phyloP scores from a whole-genome alignment of 2,329 filamentous ascomycete species.

The Calycina herbarum region DNA sequence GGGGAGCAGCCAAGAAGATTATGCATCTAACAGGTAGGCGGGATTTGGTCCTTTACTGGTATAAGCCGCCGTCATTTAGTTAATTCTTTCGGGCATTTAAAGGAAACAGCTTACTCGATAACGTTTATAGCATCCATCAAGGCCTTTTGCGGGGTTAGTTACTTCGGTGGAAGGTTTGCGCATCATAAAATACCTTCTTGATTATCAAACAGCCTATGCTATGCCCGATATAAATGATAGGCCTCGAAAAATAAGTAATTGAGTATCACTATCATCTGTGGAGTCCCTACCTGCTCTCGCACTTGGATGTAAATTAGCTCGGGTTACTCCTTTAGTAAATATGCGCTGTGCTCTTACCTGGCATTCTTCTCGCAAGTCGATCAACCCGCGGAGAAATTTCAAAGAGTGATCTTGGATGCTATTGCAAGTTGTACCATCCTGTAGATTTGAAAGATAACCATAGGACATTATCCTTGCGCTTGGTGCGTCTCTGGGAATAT shows the following conservation, averaged over 20 bases:
- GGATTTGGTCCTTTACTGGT: background rate
- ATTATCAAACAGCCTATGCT: conserved; percentile 41
- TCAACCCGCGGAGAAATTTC: conserved; percentile 27
- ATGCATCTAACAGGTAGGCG: conserved; percentile 19
- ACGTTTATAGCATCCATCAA: no score
- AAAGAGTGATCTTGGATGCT: background rate
- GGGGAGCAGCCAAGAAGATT: conserved; percentile 33
- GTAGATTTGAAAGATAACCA: background rate
- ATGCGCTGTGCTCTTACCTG: conserved; percentile 3
- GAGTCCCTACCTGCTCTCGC: conserved; percentile 4
- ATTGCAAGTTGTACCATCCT: background rate
- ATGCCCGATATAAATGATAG: conserved; percentile 39
- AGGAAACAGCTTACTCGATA: no score
- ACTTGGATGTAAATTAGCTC: background rate
- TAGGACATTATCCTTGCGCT: conserved; percentile 7
- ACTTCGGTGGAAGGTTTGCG: no score
- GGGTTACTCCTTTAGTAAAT: no score
- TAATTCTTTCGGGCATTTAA: no score
- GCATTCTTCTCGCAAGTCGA: conserved; percentile 22
- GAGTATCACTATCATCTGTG: no score
- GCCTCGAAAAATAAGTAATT: background rate
- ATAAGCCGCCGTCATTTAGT: no score
- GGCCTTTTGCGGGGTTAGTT: no score
- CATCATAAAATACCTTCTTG: conserved; percentile 31
- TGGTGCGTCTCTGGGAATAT: conserved; percentile 38